Base-by-base conservation (phyloP, 805 yeast genomes). In the Wickerhamiella allomyrinae region DNA sequence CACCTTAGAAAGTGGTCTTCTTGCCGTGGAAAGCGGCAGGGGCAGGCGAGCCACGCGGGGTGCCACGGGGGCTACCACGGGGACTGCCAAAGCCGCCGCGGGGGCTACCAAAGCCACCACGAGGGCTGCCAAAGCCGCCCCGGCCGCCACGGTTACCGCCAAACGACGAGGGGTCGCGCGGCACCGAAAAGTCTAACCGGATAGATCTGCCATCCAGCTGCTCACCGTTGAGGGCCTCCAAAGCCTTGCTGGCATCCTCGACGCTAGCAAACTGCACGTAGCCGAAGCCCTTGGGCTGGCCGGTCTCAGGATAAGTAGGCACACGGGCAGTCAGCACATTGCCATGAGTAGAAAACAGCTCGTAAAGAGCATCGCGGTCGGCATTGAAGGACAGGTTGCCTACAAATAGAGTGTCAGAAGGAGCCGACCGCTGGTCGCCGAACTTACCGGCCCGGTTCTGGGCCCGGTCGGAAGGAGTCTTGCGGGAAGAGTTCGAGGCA, bases 251-350 rank as follows among this genome's bases (percentile, higher is more conserved):
- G 54, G 98, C 96, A 63, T 84, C 94, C 36, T 87, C 97, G 50
- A 82, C 70, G 45, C 79, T 71, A 37, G 81, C 70, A 61, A 74
- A 89, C 69, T 91, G 97, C 45, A 89, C 95, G 67, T 91, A 91
- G 53, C 97, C 98, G 69, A 91, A 91, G 54, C 98, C 98, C 76
- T 91, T 91, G 65, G 94, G 94, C 70, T 89, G 95, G 65, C 86
- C 94, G 51, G 97, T 87, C 65, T 89, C 97, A 59, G 95, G 96
- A 69, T 91, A 93, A 35, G 97, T 89, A 65, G 98, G 98, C 53
- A 91, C 70, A 71, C 98, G 80, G 55, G 86, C 87, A 49, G 94
- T 83, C 43, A 85, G 67, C 48, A 91, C 84, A 48, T 73, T 71
- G 61, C 95, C 97, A 63, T 73, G 72, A 58, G 73, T 74, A 53